Conservation (phyloP, 2,329 filamentous ascomycete genomes). For the Claviceps maximensis region DNA sequence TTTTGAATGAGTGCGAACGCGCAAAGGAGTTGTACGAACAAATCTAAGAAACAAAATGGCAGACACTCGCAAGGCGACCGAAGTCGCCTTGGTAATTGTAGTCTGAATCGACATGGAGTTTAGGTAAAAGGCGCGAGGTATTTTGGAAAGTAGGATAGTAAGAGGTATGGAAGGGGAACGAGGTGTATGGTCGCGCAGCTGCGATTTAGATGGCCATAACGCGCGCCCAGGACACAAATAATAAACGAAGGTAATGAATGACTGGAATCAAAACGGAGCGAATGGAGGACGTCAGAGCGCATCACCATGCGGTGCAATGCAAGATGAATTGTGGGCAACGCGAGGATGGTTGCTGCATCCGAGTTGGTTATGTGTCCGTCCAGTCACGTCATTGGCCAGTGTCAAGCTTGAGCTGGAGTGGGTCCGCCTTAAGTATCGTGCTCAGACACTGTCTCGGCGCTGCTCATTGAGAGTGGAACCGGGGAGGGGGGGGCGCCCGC, state of each 20-base stretch:
- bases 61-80: constrained; percentile 23
- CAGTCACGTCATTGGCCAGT: constrained; percentile 5
- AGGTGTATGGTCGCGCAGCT: background rate
- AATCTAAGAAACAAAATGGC: constrained; percentile 24
- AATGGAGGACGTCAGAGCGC: background rate
- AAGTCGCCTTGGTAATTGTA: constrained; percentile 21
- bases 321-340: background rate
- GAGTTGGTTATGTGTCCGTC: too few species aligned
- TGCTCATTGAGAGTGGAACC: too few species aligned
- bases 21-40: constrained; percentile 13
- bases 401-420: background rate
- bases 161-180: background rate
- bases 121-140: background rate
- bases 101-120: constrained; percentile 14
- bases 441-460: too few species aligned
- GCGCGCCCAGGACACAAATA: background rate
- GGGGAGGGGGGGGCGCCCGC: too few species aligned
- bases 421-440: background rate
- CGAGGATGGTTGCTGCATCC: background rate
- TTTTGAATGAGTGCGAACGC: background rate
- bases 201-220: background rate
- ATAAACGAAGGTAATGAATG: background rate
- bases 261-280: background rate
- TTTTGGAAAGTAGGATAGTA: background rate
- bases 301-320: background rate